Conservation (phyloP, 805 yeast genomes). For the Candida dajiaensis region DNA sequence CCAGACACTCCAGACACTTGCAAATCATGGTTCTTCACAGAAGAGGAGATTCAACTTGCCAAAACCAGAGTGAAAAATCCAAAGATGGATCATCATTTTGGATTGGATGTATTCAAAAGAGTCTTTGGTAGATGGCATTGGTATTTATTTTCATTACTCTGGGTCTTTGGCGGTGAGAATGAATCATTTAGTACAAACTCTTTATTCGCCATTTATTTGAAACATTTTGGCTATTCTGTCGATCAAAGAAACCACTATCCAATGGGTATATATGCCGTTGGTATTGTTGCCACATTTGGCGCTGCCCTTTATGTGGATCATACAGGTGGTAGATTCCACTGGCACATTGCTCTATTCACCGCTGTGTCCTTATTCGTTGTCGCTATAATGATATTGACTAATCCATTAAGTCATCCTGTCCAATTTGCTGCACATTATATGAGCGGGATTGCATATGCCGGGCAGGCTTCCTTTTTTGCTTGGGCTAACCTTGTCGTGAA, state of each 20-base stretch:
- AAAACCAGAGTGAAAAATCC: slow-evolving; percentile 35
- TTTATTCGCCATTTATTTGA: slow-evolving; percentile 43
- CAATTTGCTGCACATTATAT: slow-evolving; percentile 52
- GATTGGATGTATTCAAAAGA: slow-evolving; percentile 32
- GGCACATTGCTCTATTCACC: slow-evolving; percentile 44
- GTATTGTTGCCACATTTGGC: slow-evolving; percentile 38
- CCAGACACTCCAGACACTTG: slow-evolving; percentile 56
- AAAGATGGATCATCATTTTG: slow-evolving; percentile 31
- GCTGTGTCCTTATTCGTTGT: slow-evolving; percentile 37
- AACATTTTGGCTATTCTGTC: slow-evolving; percentile 35
- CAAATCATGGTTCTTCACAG: slow-evolving; percentile 32
- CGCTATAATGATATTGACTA: slow-evolving; percentile 39
- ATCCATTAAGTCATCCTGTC: slow-evolving; percentile 31
- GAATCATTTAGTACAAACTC: slow-evolving; percentile 41
- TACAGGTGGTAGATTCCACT: slow-evolving; percentile 39
- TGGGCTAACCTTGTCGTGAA: slow-evolving; percentile 60
- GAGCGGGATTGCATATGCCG: slow-evolving; percentile 50
- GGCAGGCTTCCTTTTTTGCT: slow-evolving; percentile 54
- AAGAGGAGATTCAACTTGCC: slow-evolving; percentile 37
- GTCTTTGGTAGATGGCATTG: slow-evolving; percentile 50
- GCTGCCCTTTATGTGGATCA: slow-evolving; percentile 40
- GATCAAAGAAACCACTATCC: slow-evolving; percentile 46
- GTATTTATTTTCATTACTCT: slow-evolving; percentile 47
- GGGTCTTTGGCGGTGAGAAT: slow-evolving; percentile 47
- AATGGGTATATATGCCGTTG: slow-evolving; percentile 49